A percentile compares a stretch with the other conserved stretches of the same genome.
These are phyloP conservation scores for Carallia pectinifolia DNA, from an alignment of 345 rosid genomes.

Conservation along the genomic window DNA sequence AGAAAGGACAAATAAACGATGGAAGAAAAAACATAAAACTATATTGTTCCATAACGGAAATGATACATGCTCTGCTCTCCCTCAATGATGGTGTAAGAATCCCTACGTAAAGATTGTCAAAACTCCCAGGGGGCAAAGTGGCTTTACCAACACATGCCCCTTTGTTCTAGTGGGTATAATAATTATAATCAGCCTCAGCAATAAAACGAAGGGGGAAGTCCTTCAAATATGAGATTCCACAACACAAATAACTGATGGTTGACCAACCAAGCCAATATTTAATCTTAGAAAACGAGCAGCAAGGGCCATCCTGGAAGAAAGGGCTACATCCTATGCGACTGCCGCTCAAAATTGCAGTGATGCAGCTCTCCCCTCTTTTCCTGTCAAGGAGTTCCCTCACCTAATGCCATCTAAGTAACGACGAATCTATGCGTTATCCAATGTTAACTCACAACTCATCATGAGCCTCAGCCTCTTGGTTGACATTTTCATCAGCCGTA, in stretches of 20 bases:
- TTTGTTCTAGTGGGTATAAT: neutral
- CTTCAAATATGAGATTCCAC: neutral
- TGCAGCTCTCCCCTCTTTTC: neutral
- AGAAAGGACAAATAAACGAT: no score
- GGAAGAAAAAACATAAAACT: no score
- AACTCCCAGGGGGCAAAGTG: neutral
- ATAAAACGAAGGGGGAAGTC: neutral
- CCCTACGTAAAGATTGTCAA: neutral
- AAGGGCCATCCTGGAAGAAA: neutral
- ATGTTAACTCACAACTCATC: conserved; percentile 59
- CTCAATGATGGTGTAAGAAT: no score
- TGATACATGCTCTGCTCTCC: no score
- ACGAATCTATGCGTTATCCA: neutral
- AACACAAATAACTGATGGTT: neutral
- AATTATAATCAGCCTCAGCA: neutral
- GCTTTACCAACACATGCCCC: neutral
- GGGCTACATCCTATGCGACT: neutral
- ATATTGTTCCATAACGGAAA: no score
- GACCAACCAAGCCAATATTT: neutral
- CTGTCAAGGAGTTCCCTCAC: neutral
- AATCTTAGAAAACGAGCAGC: neutral
- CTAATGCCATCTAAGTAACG: conserved; percentile 1
- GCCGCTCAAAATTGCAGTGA: neutral
- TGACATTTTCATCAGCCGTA: conserved; percentile 22
- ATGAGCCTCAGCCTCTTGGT: conserved; percentile 35